Evolutionary conservation across 495 filamentous ascomycete species (phyloP).

Genomic region (Schizothecium vesticola): DNA sequence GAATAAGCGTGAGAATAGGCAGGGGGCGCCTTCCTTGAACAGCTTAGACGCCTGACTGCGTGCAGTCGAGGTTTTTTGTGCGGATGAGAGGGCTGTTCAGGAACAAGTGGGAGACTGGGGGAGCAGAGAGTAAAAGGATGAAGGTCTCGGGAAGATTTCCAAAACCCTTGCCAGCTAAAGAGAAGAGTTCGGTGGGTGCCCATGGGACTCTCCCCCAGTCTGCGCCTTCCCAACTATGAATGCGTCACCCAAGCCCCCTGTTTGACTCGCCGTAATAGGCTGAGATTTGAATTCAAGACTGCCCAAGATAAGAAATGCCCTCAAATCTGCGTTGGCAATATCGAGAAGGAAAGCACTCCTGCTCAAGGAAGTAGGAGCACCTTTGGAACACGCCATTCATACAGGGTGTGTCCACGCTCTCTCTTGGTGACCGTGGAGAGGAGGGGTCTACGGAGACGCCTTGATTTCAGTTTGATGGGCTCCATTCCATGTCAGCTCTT

Average conservation of each 20-base stretch:
- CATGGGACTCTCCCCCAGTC: neutral
- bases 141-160: neutral
- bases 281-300: neutral
- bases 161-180: neutral
- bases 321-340: neutral
- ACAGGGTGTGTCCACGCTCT: neutral
- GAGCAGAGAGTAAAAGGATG: neutral
- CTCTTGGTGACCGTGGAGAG: too few species aligned
- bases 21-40: neutral
- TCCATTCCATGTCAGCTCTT: too few species aligned
- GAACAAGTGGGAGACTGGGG: neutral
- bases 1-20: neutral
- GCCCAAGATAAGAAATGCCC: neutral
- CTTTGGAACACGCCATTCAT: neutral
- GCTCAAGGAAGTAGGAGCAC: neutral
- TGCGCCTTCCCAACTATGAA: neutral
- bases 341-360: neutral
- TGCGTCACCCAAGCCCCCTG: neutral
- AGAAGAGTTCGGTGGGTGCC: neutral
- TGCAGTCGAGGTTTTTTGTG: neutral
- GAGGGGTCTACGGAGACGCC: too few species aligned
- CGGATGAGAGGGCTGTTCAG: neutral
- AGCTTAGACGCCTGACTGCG: neutral
- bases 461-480: neutral
- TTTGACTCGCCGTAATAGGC: too few species aligned